A percentile compares a stretch with the other conserved stretches of the same genome.
phyloP scores from a whole-genome alignment of 2,329 filamentous ascomycete genomes.

The Penicillium sp. region DNA sequence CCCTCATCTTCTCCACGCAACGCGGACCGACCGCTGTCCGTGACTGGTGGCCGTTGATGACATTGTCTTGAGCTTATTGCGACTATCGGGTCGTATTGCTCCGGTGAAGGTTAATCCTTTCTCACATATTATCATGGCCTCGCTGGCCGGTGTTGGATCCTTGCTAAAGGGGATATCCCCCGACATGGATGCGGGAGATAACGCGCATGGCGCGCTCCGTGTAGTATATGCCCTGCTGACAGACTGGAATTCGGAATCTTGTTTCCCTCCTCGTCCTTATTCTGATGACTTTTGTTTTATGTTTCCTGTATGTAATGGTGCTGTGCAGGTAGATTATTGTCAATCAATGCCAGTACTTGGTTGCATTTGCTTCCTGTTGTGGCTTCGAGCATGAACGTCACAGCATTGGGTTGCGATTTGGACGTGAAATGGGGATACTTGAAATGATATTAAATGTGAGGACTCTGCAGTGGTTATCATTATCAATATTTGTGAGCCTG shows the following conservation, averaged over 20 bases:
- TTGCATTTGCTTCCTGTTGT: not conserved
- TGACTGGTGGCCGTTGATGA: not conserved
- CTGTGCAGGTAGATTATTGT: not conserved
- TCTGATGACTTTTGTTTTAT: not conserved
- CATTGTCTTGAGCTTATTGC: not conserved
- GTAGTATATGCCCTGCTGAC: not conserved
- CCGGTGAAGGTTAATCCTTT: not conserved
- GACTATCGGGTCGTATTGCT: conserved; percentile 7
- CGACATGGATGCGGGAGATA: not conserved
- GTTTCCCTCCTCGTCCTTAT: not conserved
- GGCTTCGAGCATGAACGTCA: not conserved
- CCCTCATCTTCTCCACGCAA: conserved; percentile 7
- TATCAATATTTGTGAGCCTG: not conserved
- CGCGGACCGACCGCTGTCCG: not conserved
- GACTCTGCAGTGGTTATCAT: not conserved
- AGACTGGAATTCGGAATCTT: not conserved
- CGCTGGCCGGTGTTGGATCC: not conserved
- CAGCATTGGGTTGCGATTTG: not conserved
- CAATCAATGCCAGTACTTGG: not conserved
- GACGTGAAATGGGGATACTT: not conserved
- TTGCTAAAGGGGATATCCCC: not conserved
- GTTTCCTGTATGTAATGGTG: not conserved
- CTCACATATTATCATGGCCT: not conserved
- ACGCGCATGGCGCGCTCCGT: not conserved
- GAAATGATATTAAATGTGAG: not conserved